These are phyloP conservation scores for Saccharomycopsis crataegensis DNA, from an alignment of 1,139 yeast genomes.

Conservation along the genomic window DNA sequence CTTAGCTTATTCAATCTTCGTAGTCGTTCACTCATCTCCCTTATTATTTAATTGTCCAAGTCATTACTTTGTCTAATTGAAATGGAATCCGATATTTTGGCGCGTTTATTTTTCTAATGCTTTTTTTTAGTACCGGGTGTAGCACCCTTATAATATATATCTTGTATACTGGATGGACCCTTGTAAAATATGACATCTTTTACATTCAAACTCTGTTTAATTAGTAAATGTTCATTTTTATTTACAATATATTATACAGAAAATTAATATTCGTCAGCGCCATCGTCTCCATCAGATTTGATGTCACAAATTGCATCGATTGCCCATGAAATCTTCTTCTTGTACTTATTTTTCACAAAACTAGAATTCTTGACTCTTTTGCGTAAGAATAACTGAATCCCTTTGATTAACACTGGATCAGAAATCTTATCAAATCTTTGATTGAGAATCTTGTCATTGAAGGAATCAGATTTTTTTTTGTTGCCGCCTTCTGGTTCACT, in stretches of 20 bases:
- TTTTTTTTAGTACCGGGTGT: background rate
- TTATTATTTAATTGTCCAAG: too few species aligned
- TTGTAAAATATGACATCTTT: too few species aligned
- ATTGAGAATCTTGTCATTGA: slow-evolving; percentile 47
- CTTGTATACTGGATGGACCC: too few species aligned
- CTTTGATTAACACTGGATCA: slow-evolving; percentile 59
- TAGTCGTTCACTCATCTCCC: too few species aligned
- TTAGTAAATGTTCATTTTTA: too few species aligned
- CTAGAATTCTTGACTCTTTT: slow-evolving; percentile 45
- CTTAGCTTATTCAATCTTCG: too few species aligned
- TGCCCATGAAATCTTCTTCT: slow-evolving; percentile 62
- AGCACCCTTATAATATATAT: background rate
- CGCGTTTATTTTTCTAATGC: background rate
- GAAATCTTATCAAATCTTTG: slow-evolving; percentile 52
- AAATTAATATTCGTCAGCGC: background rate
- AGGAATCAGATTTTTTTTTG: slow-evolving; percentile 34
- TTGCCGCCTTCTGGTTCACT: slow-evolving; percentile 29
- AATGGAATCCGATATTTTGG: too few species aligned
- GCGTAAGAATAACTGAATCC: slow-evolving; percentile 62
- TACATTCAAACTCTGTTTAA: too few species aligned
- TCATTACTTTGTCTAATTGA: too few species aligned
- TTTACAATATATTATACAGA: background rate
- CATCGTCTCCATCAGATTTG: background rate
- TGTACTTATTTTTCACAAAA: slow-evolving; percentile 55
- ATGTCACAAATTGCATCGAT: slow-evolving; percentile 8